phyloP scores from a whole-genome alignment of 345 rosid species.

The Euphorbia lathyris region DNA sequence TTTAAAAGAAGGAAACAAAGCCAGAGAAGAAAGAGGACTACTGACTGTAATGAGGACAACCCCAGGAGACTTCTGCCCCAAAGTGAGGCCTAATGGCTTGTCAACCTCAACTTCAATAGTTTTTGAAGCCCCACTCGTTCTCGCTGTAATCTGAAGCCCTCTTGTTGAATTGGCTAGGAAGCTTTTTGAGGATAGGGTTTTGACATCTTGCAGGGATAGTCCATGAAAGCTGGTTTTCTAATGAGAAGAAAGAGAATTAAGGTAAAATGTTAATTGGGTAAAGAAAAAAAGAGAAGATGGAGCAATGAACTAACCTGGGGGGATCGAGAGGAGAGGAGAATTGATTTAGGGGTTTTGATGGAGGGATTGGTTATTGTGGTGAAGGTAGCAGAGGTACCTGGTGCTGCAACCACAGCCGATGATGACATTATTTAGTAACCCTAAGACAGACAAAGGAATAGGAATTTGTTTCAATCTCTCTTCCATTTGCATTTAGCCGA shows the following conservation, averaged over 20 bases:
- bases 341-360: constrained; percentile 22
- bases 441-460: too few relatives aligned
- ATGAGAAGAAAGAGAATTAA: background rate
- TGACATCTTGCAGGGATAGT: constrained; percentile 60
- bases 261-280: background rate
- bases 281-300: background rate
- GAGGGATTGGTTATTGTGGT: constrained; percentile 11
- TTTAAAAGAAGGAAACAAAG: too few relatives aligned
- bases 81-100: constrained; percentile 88
- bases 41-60: constrained; percentile 91
- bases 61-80: constrained; percentile 87
- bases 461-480: too few relatives aligned
- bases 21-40: background rate
- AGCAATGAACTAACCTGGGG: constrained; percentile 24
- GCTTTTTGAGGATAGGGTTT: constrained; percentile 38
- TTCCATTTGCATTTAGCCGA: too few relatives aligned
- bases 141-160: constrained; percentile 55
- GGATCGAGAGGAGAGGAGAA: constrained; percentile 8
- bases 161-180: constrained; percentile 36
- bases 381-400: constrained; percentile 31
- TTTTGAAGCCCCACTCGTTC: constrained; percentile 71
- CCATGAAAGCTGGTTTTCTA: constrained; percentile 69
- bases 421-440: constrained; percentile 23
- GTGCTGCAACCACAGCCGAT: constrained; percentile 28
- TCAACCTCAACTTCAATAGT: constrained; percentile 89